A percentile compares a stretch with the other conserved stretches of the same genome.
These are phyloP conservation scores for Yamadazyma atmosphaerica DNA, from an alignment of 1,139 yeast genomes.

Conservation along the genomic window DNA sequence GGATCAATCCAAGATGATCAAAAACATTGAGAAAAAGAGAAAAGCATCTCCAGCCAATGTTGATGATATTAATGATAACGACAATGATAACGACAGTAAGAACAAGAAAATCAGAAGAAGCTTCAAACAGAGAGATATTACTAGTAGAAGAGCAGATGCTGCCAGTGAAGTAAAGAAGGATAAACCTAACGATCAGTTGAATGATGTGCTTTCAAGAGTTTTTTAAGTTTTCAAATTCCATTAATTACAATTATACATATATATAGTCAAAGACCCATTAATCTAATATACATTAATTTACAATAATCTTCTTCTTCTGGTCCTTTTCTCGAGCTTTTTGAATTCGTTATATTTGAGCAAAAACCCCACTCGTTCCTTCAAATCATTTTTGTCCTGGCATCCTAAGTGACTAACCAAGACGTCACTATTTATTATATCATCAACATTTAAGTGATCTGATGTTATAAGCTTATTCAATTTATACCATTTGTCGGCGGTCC, in stretches of 20 bases:
- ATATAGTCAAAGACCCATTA: not conserved
- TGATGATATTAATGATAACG: slow-evolving; percentile 9
- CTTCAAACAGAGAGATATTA: slow-evolving; percentile 64
- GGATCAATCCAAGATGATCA: slow-evolving; percentile 80
- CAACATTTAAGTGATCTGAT: slow-evolving; percentile 17
- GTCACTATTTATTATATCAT: slow-evolving; percentile 26
- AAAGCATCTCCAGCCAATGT: slow-evolving; percentile 25
- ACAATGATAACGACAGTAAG: slow-evolving; percentile 22
- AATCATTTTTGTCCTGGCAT: slow-evolving; percentile 17
- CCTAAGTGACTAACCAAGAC: slow-evolving; percentile 20
- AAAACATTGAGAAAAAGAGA: slow-evolving; percentile 60
- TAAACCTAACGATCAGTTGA: slow-evolving; percentile 45
- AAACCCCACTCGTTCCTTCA: slow-evolving; percentile 25
- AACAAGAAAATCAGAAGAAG: slow-evolving; percentile 47
- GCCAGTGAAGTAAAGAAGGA: slow-evolving; percentile 46
- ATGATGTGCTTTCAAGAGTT: slow-evolving; percentile 44
- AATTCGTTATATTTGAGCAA: slow-evolving; percentile 17
- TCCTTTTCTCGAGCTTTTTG: slow-evolving; percentile 1
- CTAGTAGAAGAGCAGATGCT: slow-evolving; percentile 68
- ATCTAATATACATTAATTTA: slow-evolving; percentile 1
- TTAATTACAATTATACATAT: slow-evolving; percentile 1
- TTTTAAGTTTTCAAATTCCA: slow-evolving; percentile 18
- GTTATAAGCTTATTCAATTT: slow-evolving; percentile 22
- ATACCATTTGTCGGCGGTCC: slow-evolving; percentile 27
- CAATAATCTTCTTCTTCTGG: slow-evolving; percentile 6